Evolutionary conservation across 306 rosid genomes (phyloP).

Genomic region (Rosa persica): DNA sequence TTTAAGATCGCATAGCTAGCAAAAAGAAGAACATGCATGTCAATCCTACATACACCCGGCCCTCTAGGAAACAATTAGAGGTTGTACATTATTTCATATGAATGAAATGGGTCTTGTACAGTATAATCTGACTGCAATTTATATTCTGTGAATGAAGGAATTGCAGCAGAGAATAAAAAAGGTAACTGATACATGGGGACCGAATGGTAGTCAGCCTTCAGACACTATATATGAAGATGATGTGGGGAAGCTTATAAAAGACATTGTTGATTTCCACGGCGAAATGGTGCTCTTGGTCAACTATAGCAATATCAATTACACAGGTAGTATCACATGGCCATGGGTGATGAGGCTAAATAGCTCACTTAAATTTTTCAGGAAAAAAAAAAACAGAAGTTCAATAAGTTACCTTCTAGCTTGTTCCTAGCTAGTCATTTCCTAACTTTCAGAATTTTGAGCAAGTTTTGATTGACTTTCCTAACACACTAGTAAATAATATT

Average conservation of each 20-base stretch:
- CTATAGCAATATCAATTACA: constrained; percentile 86
- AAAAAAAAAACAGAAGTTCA: not conserved
- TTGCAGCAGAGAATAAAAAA: constrained; percentile 60
- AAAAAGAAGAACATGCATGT: too few species aligned
- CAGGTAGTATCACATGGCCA: constrained; percentile 43
- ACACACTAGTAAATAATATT: not conserved
- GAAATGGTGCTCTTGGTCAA: constrained; percentile 86
- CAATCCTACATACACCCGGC: too few species aligned
- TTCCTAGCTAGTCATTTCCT: not conserved
- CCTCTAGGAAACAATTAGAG: not conserved
- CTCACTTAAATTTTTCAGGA: not conserved
- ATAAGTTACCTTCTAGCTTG: not conserved
- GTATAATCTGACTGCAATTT: not conserved
- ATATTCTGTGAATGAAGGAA: constrained; percentile 43
- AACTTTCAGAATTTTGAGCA: not conserved
- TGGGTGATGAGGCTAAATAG: not conserved
- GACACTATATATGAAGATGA: constrained; percentile 42
- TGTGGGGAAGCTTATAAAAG: constrained; percentile 64
- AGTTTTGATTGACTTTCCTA: not conserved
- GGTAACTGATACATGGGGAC: constrained; percentile 57
- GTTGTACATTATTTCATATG: not conserved
- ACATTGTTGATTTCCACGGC: constrained; percentile 89
- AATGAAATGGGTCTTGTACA: not conserved
- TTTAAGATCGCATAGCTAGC: too few species aligned
- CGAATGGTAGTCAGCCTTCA: constrained; percentile 49